A percentile compares a stretch with the other conserved stretches of the same genome.
Conservation (phyloP, 1,284 basidiomycete genomes). For the Pseudozyma sp. region DNA sequence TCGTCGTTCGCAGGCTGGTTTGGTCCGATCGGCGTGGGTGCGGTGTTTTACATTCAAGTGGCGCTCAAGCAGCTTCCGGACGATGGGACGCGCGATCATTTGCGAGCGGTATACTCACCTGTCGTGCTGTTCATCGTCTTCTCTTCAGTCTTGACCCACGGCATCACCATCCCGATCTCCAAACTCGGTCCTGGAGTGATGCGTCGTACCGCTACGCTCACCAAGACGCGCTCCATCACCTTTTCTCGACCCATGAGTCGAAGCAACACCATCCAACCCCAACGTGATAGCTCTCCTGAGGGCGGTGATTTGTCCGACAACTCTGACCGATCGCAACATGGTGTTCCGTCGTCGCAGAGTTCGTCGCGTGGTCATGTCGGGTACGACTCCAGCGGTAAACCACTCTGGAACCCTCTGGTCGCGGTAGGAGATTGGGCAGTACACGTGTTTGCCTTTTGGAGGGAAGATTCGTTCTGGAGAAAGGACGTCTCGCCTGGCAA, state of each 20-base stretch:
- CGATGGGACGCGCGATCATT: slow-evolving; percentile 68
- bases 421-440: slow-evolving; percentile 33
- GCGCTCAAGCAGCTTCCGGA: slow-evolving; percentile 71
- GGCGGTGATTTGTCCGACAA: slow-evolving; percentile 5
- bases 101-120: slow-evolving; percentile 70
- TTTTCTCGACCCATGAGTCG: slow-evolving; percentile 37
- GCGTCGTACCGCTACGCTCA: slow-evolving; percentile 49
- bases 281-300: slow-evolving; percentile 7
- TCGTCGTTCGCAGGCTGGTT: slow-evolving; percentile 66
- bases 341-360: neutral
- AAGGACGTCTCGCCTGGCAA: slow-evolving; percentile 39
- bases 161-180: slow-evolving; percentile 64
- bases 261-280: slow-evolving; percentile 32
- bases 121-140: slow-evolving; percentile 73
- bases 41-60: slow-evolving; percentile 72
- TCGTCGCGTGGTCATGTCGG: slow-evolving; percentile 35
- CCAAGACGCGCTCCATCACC: slow-evolving; percentile 40
- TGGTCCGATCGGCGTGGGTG: slow-evolving; percentile 68
- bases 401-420: slow-evolving; percentile 56
- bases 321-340: slow-evolving; percentile 3
- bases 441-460: slow-evolving; percentile 52
- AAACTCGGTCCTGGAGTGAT: slow-evolving; percentile 62
- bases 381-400: slow-evolving; percentile 24
- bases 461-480: slow-evolving; percentile 58
- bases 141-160: slow-evolving; percentile 72